These are phyloP conservation scores for Falciphora oryzae DNA, from an alignment of 2,329 filamentous ascomycete genomes.

Conservation along the genomic window DNA sequence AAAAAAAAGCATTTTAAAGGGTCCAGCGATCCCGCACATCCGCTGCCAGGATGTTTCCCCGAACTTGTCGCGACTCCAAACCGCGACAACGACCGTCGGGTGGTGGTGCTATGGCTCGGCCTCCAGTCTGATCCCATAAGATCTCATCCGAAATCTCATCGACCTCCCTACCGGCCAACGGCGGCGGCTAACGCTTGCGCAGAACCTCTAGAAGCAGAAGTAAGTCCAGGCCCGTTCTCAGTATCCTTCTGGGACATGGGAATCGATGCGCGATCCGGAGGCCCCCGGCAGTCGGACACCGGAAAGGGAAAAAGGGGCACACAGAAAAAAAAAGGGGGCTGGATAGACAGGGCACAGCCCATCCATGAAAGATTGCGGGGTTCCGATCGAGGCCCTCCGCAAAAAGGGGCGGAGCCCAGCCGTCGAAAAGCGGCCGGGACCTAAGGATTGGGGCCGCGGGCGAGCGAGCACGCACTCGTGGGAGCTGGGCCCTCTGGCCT, in stretches of 20 bases:
- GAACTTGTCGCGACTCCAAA: background rate
- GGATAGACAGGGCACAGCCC: background rate
- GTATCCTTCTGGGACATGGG: background rate
- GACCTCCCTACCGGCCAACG: background rate
- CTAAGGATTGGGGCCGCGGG: too few species aligned
- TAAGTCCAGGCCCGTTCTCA: background rate
- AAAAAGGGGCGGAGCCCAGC: background rate
- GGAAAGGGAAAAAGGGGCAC: background rate
- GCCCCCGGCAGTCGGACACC: too few species aligned
- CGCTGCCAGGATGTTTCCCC: background rate
- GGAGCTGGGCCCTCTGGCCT: background rate
- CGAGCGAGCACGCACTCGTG: background rate
- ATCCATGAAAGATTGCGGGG: background rate
- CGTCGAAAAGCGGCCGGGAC: background rate
- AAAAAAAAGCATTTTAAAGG: constrained; percentile 1
- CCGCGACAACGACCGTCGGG: background rate
- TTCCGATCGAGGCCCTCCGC: background rate
- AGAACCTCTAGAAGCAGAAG: background rate
- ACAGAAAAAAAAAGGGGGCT: background rate
- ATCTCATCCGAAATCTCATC: background rate
- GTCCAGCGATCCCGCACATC: background rate
- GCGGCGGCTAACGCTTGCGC: too few species aligned
- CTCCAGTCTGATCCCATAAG: too few species aligned
- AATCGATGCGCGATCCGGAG: background rate
- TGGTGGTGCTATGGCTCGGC: background rate